Base-by-base conservation (phyloP, 805 yeast species). In the Metschnikowia borealis region DNA sequence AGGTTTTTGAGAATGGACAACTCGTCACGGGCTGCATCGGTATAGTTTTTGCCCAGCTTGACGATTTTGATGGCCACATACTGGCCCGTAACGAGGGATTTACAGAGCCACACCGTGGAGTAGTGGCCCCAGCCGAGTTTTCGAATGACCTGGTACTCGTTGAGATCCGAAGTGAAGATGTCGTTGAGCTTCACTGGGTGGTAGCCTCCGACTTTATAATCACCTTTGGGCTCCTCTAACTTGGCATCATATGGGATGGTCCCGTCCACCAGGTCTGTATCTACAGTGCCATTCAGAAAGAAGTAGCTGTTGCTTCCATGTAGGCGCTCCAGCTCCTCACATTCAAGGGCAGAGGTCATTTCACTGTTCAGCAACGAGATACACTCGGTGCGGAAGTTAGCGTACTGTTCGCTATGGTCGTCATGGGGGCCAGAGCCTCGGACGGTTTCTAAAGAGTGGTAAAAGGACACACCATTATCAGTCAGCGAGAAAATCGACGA, bases 111-210 rank as follows among this genome's bases (percentile, higher is more conserved):
- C 26, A 59, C 62, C 23, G 62, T 94, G 26, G 96, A 85, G 64
- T 94, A 94, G 69, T 94, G 97, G 34, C 99, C 99, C 99, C 99
- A 94, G 0, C 99, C 99, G 3, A 94, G 74, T 64, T 94, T 94
- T 53, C 98, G 80, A 31, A 88, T 91, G 44, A 94, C 69, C 1
- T 84, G 76, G 65, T 94, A 94, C 52, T 87, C 80, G 17, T 82
- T 82, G 36, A 42, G 31, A 35, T 50, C 56, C 49, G 86, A 75
- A 59, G 89, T 87, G 67, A 85, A 92, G 20, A 69, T 69, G 65
- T 95, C 99, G 5, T 98, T 98, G 45, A 89, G 82, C 56, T 70
- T 82, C 11, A 95, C 94, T 0, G 99, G 97, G 63, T 94, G 99
- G 66, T 94, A 94, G 0, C 99, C 99, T 21, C 98, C 98, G 8